Percentiles rank a stretch among this genome's conserved stretches.
Conservation (phyloP, 1,284 basidiomycete genomes). For the Moniliophthora roreri region DNA sequence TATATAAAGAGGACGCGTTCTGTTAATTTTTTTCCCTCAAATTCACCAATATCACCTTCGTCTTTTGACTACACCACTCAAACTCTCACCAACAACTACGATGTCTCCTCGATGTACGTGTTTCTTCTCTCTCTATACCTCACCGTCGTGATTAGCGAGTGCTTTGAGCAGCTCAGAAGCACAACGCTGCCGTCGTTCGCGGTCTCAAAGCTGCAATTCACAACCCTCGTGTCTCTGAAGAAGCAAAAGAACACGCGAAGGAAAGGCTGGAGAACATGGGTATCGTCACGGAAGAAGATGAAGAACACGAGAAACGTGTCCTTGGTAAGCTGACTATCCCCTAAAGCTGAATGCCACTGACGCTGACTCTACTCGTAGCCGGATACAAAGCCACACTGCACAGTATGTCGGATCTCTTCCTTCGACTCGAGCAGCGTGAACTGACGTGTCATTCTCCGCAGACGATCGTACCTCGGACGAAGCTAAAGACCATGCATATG, state of each 20-base stretch:
- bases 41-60: too few relatives aligned
- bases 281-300: not conserved
- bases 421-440: not conserved
- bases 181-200: conserved; percentile 36
- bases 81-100: too few relatives aligned
- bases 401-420: not conserved
- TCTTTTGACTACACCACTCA: too few relatives aligned
- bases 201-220: conserved; percentile 56
- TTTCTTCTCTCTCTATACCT: too few relatives aligned
- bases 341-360: too few relatives aligned
- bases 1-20: too few relatives aligned
- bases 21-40: too few relatives aligned
- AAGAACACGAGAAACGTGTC: conserved; percentile 3
- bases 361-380: not conserved
- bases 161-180: not conserved
- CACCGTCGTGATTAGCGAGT: too few relatives aligned
- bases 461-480: not conserved
- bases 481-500: not conserved
- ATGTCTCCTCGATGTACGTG: too few relatives aligned
- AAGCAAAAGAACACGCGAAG: conserved; percentile 38
- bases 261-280: conserved; percentile 2
- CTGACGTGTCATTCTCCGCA: not conserved
- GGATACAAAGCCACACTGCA: conserved; percentile 1
- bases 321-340: not conserved
- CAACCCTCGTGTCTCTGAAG: conserved; percentile 52